A percentile compares a stretch with the other conserved stretches of the same genome.
Evolutionary conservation across 345 rosid species (phyloP).

Genomic region (Eucalyptus paniculata): DNA sequence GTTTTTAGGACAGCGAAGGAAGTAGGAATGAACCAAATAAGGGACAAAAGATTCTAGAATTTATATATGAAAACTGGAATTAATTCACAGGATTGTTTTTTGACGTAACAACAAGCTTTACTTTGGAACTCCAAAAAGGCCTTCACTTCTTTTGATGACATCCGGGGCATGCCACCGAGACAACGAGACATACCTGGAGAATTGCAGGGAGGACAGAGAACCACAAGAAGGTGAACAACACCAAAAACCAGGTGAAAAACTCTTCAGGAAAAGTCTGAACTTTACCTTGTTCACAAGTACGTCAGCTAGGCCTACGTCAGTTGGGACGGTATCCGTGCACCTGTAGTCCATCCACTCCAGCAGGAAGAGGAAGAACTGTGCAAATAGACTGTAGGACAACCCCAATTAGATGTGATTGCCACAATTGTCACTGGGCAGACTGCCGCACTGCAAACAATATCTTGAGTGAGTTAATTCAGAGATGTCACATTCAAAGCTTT

Average conservation of each 20-base stretch:
- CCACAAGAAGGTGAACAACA: background rate
- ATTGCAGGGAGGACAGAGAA: background rate
- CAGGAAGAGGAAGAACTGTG: conserved; percentile 40
- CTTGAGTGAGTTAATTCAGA: too few species aligned
- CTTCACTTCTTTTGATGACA: conserved; percentile 43
- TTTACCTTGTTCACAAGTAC: conserved; percentile 46
- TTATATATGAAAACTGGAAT: too few species aligned
- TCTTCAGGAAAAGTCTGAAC: background rate
- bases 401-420: conserved; percentile 44
- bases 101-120: too few species aligned
- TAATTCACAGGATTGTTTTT: too few species aligned
- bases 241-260: background rate
- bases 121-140: conserved; percentile 5
- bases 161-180: conserved; percentile 40
- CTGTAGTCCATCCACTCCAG: conserved; percentile 61
- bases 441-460: conserved; percentile 28
- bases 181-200: conserved; percentile 48
- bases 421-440: conserved; percentile 32
- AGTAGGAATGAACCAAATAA: too few species aligned
- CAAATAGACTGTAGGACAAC: conserved; percentile 45
- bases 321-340: conserved; percentile 42
- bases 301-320: conserved; percentile 39
- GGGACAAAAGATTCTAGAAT: too few species aligned
- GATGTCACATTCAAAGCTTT: conserved; percentile 6
- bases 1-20: too few species aligned